These are phyloP conservation scores for Aspergillus nanangensis DNA, from an alignment of 495 filamentous ascomycete species.

Conservation along the genomic window DNA sequence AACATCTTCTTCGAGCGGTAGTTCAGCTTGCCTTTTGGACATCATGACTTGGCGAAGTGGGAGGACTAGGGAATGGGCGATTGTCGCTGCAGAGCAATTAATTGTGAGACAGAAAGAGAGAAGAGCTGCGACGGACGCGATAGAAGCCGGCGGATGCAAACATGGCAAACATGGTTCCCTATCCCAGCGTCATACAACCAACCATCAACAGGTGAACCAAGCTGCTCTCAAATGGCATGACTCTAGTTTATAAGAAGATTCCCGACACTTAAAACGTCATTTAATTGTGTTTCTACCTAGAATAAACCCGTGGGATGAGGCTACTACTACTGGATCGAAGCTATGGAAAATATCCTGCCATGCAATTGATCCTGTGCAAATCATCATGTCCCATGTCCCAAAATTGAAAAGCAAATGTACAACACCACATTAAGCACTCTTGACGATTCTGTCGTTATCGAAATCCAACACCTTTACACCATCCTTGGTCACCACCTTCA, in stretches of 20 bases:
- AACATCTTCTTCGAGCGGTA: slow-evolving; percentile 64
- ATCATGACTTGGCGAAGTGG: slow-evolving; percentile 37
- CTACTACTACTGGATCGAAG: slow-evolving; percentile 6
- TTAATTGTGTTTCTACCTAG: too few relatives aligned
- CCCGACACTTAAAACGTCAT: too few relatives aligned
- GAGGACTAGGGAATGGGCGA: neutral
- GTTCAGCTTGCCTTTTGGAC: slow-evolving; percentile 74
- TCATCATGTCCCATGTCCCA: slow-evolving; percentile 22
- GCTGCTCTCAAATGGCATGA: too few relatives aligned
- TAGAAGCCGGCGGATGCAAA: slow-evolving; percentile 29
- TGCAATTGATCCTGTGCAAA: slow-evolving; percentile 18
- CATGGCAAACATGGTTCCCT: slow-evolving; percentile 33
- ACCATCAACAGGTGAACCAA: too few relatives aligned
- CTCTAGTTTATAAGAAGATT: too few relatives aligned
- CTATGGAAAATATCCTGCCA: slow-evolving; percentile 15
- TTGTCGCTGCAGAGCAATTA: too few relatives aligned
- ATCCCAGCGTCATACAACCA: slow-evolving; percentile 8
- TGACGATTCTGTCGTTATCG: slow-evolving; percentile 70
- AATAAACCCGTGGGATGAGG: neutral
- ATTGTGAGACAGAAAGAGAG: too few relatives aligned
- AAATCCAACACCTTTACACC: slow-evolving; percentile 78
- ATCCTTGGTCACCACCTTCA: slow-evolving; percentile 92
- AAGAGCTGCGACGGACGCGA: slow-evolving; percentile 12
- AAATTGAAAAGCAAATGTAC: slow-evolving; percentile 25
- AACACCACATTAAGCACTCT: slow-evolving; percentile 54